Evolutionary conservation across 768 basidiomycete genomes (phyloP), one percentile per base, ranked within the genome.

Genomic region (Mrakia frigida): DNA sequence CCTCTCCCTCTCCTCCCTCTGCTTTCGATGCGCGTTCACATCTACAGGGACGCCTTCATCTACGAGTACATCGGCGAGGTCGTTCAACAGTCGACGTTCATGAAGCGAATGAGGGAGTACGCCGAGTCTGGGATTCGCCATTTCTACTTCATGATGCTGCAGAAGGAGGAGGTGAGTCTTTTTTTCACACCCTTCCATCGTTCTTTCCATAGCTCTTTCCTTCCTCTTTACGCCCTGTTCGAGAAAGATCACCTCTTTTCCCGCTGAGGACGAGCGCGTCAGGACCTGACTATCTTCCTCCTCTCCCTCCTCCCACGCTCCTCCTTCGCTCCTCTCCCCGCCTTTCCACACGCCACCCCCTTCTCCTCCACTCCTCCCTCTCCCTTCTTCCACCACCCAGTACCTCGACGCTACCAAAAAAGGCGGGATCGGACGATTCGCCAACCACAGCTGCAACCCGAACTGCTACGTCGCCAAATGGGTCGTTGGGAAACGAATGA

Each of bases 121-220:
- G 95, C 89, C 2, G 88, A 90, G 60, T 93, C 97, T 82, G 96
- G 96, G 25, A 94, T 98, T 79, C 87, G 88, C 72, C 97, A 98
- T 83, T 99, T 98, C 80, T 99, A 98, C 85, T 99, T 99, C 83
- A 99, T 98, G 97, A 95, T 96, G 92, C 84, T 99, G 76, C 97
- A 99, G 85, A 94, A 92, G 82, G 94, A 96, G 80, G 94, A 98
- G 88, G 95, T 94, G 79, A 74, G 88, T 83, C 39, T 43, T 43
- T 28, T 11, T n/a, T n/a, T 3, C 41, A 6, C 28, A 31, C n/a
- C 60, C 46, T 33, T 50, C 28, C 28, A 13, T 46, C 28, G 25
- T 31, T 25, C 28, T 18, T n/a, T n/a, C 33, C 31, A 21, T 0
- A 41, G 23, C 43, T 23, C 41, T 37, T 10, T 67, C 50, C 73